Conservation (phyloP, 192 early-diverging fungal genomes). For the Thoreauomyces humboldtii region DNA sequence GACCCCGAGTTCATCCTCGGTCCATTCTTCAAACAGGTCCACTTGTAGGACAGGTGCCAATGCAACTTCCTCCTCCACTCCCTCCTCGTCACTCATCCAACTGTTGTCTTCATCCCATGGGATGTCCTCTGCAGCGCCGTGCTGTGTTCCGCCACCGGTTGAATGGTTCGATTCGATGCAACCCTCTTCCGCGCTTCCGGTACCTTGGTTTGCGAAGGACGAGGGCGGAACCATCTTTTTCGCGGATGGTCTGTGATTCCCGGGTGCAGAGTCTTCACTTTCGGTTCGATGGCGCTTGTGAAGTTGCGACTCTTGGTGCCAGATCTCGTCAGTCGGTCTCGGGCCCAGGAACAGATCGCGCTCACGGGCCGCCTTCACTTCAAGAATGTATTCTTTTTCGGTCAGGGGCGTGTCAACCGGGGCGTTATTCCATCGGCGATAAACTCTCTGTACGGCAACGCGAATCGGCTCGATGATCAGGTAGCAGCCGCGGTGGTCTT, state of each 20-base stretch:
- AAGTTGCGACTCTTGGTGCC: too few species aligned
- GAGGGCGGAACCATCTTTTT: not conserved
- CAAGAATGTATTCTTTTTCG: not conserved
- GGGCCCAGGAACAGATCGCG: not conserved
- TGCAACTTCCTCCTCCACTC: slow-evolving; percentile 1
- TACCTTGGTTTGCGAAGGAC: not conserved
- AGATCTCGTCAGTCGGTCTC: not conserved
- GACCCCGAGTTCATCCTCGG: slow-evolving; percentile 3
- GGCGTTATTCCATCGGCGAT: not conserved
- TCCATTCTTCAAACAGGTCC: not conserved
- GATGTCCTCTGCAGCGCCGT: not conserved
- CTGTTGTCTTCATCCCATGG: slow-evolving; percentile 5
- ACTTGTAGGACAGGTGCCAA: not conserved
- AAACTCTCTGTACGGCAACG: slow-evolving; percentile 6
- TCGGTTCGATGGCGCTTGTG: too few species aligned
- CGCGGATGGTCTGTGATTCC: not conserved
- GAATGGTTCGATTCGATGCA: not conserved
- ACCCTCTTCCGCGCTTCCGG: not conserved
- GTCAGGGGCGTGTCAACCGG: not conserved
- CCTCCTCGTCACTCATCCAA: slow-evolving; percentile 2
- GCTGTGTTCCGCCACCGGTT: not conserved
- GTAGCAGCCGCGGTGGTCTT: not conserved
- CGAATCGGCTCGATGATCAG: slow-evolving; percentile 3
- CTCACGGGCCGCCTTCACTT: not conserved
- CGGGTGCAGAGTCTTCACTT: too few species aligned